Percentiles rank a stretch among this genome's conserved stretches.
These are phyloP conservation scores for Didymella keratinophila DNA, from an alignment of 2,329 filamentous ascomycete genomes.

Conservation along the genomic window DNA sequence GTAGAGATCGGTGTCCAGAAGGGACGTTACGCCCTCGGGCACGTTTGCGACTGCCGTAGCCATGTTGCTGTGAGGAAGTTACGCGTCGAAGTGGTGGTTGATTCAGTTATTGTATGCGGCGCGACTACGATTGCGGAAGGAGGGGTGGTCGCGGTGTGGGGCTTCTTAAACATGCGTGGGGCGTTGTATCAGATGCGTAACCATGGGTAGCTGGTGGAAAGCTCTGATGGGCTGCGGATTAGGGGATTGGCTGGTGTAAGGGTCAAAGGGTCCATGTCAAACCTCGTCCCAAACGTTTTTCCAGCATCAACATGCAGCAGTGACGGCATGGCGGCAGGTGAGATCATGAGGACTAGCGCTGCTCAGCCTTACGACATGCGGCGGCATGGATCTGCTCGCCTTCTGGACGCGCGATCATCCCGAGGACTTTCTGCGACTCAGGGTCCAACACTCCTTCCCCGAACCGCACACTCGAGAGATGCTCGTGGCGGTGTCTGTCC, in stretches of 20 bases:
- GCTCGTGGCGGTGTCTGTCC: constrained; percentile 49
- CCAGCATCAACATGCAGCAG: constrained; percentile 1
- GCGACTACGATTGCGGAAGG: constrained; percentile 27
- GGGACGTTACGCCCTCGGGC: constrained; percentile 54
- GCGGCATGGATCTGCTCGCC: constrained; percentile 18
- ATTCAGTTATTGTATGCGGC: constrained; percentile 7
- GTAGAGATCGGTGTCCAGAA: constrained; percentile 75
- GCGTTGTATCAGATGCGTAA: constrained; percentile 13
- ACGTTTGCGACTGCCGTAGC: constrained; percentile 28
- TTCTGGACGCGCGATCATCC: constrained; percentile 4
- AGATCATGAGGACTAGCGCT: constrained; percentile 13
- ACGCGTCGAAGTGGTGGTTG: constrained; percentile 6
- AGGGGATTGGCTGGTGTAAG: not conserved
- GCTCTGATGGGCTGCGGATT: not conserved
- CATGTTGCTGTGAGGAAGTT: constrained; percentile 29
- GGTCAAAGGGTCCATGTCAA: not conserved
- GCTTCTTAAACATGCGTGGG: constrained; percentile 4
- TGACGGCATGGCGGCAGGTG: constrained; percentile 15
- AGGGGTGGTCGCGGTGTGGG: constrained; percentile 42
- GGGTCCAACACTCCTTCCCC: constrained; percentile 21
- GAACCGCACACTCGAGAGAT: constrained; percentile 38
- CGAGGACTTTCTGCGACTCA: constrained; percentile 17
- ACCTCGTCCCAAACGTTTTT: not conserved
- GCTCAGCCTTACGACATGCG: constrained; percentile 17
- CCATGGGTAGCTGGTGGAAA: not conserved